phyloP scores from a whole-genome alignment of 495 filamentous ascomycete species.

The Neurospora tetraspora region DNA sequence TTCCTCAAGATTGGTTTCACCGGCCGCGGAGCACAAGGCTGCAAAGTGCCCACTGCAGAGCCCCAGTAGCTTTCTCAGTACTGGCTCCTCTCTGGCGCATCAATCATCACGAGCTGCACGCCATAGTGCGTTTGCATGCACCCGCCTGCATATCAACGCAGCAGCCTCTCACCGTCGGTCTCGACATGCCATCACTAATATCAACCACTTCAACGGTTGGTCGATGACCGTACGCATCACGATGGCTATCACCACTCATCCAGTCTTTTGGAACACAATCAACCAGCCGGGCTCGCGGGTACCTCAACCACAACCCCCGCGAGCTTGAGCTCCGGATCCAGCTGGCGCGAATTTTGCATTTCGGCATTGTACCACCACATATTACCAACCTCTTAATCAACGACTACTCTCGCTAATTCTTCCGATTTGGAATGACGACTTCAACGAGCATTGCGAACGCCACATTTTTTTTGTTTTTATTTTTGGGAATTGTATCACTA shows the following conservation, averaged over 20 bases:
- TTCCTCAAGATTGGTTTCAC: not conserved
- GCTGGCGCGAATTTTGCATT: not conserved
- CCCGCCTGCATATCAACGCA: constrained; percentile 2
- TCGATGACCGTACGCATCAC: not conserved
- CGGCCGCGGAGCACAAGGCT: constrained; percentile 13
- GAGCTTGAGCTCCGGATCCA: not conserved
- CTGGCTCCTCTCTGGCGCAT: constrained; percentile 8
- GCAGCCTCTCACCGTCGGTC: constrained; percentile 4
- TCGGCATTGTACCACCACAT: constrained; percentile 18
- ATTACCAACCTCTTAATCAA: constrained; percentile 24
- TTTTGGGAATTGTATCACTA: constrained; percentile 1
- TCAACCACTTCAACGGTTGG: not conserved
- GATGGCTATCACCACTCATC: not conserved
- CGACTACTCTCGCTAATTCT: constrained; percentile 5
- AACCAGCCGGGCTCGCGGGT: not conserved
- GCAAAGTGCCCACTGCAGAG: constrained; percentile 5
- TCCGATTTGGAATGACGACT: constrained; percentile 9
- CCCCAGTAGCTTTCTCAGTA: constrained; percentile 5
- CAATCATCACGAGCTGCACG: constrained; percentile 10
- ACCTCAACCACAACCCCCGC: not conserved
- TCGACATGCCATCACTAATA: constrained; percentile 1
- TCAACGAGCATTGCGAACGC: constrained; percentile 12
- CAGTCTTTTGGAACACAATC: not conserved
- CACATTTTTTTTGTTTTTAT: not conserved
- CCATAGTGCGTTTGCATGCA: constrained; percentile 10